Base-by-base conservation (phyloP, 2,329 filamentous ascomycete species). In the Pestalotiopsis sp. region DNA sequence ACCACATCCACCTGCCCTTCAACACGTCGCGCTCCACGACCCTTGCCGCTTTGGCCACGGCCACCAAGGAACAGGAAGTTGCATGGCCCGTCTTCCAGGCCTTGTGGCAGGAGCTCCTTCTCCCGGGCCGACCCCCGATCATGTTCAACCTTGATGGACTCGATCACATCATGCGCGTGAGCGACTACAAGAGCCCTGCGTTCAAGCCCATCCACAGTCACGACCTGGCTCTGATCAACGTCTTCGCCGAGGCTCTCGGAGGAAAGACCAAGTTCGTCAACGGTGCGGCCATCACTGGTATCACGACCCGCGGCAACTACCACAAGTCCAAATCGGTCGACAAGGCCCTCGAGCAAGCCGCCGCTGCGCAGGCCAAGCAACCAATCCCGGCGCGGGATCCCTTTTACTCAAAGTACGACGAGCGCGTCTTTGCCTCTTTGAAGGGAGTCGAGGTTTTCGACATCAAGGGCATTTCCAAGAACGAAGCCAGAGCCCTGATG, bases 1-100 rank as follows among this genome's bases (percentile, higher is more conserved):
- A 82, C 69, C 87, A 90, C 78, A 82, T 86, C n/a, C 83, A 85
- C 58, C 84, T 94, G 45, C 86, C 89, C 63, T 81, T 90, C 68
- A 82, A 87, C 52, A 80, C 91, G 56, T 87, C 90, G 67, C 80
- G 83, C 58, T 84, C 85, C 68, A 87, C 86, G 73, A 87, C 87
- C 5, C 88, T 98, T 27, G 85, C 88, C 71, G 87, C 91, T 66
- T 87, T 98, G 67, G 88, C 89, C 74, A 88, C 88, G 70, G 92
- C 91, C 61, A 89, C 91, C 72, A 89, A 89, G 75, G 93, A 97
- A 74, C 85, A 91, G 41, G 93, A 96, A 70, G 83, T 90, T 72
- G 91, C 95, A 57, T 97, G 92, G 92, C 85, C 90, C 11, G 89
- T 95, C 66, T 95, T 97, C 83, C 83, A 90, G 73, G 92, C 93